Conservation (phyloP, 73 alveolate genomes). For the Paramecium bursaria region DNA sequence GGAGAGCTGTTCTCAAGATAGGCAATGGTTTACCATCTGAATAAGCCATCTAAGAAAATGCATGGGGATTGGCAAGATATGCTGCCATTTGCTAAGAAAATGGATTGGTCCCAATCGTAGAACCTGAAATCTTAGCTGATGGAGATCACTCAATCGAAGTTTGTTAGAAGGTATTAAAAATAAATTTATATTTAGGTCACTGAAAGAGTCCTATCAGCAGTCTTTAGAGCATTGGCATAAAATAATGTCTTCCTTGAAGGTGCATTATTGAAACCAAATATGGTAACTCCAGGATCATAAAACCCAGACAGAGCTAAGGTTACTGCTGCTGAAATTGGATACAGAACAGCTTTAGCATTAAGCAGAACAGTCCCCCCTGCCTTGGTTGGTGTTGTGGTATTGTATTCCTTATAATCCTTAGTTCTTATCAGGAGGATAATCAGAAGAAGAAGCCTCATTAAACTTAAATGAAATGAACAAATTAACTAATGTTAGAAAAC, state of each 20-base stretch:
- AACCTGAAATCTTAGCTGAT: constrained; percentile 97
- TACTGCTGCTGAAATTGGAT: constrained; percentile 92
- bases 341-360: constrained; percentile 89
- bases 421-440: constrained; percentile 96
- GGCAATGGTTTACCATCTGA: constrained; percentile 88
- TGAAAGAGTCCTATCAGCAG: constrained; percentile 93
- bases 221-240: constrained; percentile 86
- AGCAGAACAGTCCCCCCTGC: constrained; percentile 96
- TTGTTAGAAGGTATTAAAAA: constrained; percentile 88
- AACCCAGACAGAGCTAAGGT: constrained; percentile 77
- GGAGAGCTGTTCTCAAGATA: constrained; percentile 98
- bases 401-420: not conserved
- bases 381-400: constrained; percentile 88
- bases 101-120: constrained; percentile 98
- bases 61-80: constrained; percentile 98
- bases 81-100: constrained; percentile 98
- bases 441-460: constrained; percentile 95
- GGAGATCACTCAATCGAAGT: constrained; percentile 95
- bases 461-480: constrained; percentile 95
- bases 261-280: constrained; percentile 96
- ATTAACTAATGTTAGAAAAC: constrained; percentile 81
- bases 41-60: constrained; percentile 91
- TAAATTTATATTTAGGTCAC: too few relatives aligned
- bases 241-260: constrained; percentile 95
- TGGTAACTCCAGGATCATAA: constrained; percentile 97